These are phyloP conservation scores for Irpex sp. DNA, from an alignment of 1,284 basidiomycete species.

Conservation along the genomic window DNA sequence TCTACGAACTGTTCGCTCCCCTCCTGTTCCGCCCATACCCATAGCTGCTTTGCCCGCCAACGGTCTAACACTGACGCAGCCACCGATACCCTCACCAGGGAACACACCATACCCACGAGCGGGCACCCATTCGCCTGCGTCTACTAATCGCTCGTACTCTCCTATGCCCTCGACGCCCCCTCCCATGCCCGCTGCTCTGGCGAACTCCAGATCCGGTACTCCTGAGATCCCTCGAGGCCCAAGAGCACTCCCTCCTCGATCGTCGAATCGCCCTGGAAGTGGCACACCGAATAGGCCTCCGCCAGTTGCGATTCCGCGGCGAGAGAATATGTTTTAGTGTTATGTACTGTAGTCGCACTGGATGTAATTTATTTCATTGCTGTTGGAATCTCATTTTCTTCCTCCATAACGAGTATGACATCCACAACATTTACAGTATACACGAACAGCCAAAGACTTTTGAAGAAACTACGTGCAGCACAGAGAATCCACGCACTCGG, in stretches of 20 bases:
- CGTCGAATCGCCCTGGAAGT: constrained; percentile 60
- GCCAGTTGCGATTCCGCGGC: constrained; percentile 26
- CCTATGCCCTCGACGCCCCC: constrained; percentile 17
- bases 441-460: neutral
- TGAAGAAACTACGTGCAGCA: neutral
- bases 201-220: constrained; percentile 18
- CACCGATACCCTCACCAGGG: constrained; percentile 1
- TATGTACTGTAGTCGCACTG: neutral
- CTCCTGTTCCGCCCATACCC: constrained; percentile 13
- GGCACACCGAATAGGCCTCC: constrained; percentile 39
- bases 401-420: too few relatives aligned
- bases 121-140: constrained; percentile 7
- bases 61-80: constrained; percentile 15
- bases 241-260: constrained; percentile 46
- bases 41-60: constrained; percentile 8
- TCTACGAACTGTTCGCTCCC: constrained; percentile 21
- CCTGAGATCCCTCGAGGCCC: constrained; percentile 16
- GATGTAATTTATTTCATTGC: neutral
- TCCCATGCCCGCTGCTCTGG: constrained; percentile 19
- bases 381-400: neutral
- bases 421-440: too few relatives aligned
- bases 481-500: neutral
- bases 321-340: constrained; percentile 30
- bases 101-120: neutral
- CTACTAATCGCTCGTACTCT: constrained; percentile 6